Evolutionary conservation across 208 protist genomes (phyloP).

Genomic region (Leishmania tarentolae): DNA sequence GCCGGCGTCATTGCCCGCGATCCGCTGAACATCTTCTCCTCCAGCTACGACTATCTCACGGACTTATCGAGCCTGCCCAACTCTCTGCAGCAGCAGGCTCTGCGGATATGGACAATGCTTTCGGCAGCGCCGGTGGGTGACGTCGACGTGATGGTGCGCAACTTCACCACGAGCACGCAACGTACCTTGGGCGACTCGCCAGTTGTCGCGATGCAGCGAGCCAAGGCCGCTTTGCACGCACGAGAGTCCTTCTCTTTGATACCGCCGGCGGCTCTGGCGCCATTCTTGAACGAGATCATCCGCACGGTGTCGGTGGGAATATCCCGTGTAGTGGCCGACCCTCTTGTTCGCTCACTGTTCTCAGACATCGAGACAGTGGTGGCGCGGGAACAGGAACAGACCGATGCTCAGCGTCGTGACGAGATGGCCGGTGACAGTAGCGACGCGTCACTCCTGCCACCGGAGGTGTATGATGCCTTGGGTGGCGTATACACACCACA

Average conservation of each 20-base stretch:
- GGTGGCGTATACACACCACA: constrained; percentile 8
- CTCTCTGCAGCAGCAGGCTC: constrained; percentile 52
- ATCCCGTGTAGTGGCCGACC: constrained; percentile 51
- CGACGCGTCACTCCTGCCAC: constrained; percentile 7
- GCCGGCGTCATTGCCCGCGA: constrained; percentile 42
- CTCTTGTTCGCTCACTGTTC: constrained; percentile 77
- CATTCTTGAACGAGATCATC: constrained; percentile 81
- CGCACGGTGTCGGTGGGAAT: constrained; percentile 76
- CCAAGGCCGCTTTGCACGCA: constrained; percentile 36
- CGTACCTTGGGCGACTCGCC: constrained; percentile 40
- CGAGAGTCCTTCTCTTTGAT: constrained; percentile 45
- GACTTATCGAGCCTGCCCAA: constrained; percentile 49
- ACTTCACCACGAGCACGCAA: constrained; percentile 59
- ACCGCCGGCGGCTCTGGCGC: constrained; percentile 62
- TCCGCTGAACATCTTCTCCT: constrained; percentile 68
- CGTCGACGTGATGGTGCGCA: constrained; percentile 67
- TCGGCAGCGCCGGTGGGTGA: constrained; percentile 57
- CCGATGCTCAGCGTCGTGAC: constrained; percentile 1
- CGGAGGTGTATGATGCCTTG: constrained; percentile 27
- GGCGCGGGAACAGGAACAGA: constrained; percentile 15
- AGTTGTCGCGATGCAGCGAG: constrained; percentile 30
- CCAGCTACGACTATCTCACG: constrained; percentile 55
- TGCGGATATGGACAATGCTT: constrained; percentile 83
- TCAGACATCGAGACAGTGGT: constrained; percentile 44
- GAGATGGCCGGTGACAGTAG: neutral